These are phyloP conservation scores for Camelina sativa DNA, from an alignment of 345 rosid species.

Conservation along the genomic window DNA sequence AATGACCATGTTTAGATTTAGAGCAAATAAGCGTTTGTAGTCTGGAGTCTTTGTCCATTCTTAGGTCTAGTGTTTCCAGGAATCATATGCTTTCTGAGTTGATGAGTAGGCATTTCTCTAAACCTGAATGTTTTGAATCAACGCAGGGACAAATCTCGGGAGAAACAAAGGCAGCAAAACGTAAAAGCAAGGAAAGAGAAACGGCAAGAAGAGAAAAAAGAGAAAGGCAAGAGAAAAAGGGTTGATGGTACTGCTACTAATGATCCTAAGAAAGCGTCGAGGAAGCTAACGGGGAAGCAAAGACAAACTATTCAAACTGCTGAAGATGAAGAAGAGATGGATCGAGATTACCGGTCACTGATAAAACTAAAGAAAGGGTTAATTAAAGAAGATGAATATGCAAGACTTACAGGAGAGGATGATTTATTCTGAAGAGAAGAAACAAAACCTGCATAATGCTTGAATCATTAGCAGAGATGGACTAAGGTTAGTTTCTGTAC, in stretches of 20 bases:
- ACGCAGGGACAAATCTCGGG: slow-evolving; percentile 78
- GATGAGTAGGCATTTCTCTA: background rate
- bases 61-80: background rate
- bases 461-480: slow-evolving; percentile 5
- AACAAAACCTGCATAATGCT: background rate
- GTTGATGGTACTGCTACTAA: slow-evolving; percentile 16
- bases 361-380: slow-evolving; percentile 70
- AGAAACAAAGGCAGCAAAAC: slow-evolving; percentile 81
- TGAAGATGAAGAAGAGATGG: slow-evolving; percentile 79
- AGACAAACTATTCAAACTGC: slow-evolving; percentile 75
- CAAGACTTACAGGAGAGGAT: slow-evolving; percentile 66
- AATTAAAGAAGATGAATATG: slow-evolving; percentile 73
- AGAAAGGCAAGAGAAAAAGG: slow-evolving; percentile 51
- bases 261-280: slow-evolving; percentile 32
- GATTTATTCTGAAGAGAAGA: slow-evolving; percentile 53
- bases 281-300: slow-evolving; percentile 82
- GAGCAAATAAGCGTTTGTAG: background rate
- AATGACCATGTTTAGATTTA: background rate
- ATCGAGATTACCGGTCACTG: slow-evolving; percentile 64
- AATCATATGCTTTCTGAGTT: slow-evolving; percentile 18
- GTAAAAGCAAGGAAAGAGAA: slow-evolving; percentile 65
- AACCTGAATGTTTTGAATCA: slow-evolving; percentile 29
- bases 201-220: slow-evolving; percentile 50
- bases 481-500: too few species aligned
- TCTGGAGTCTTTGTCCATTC: slow-evolving; percentile 10